phyloP scores from a whole-genome alignment of 1,284 basidiomycete genomes.

The Cutaneotrichosporon mucoides region DNA sequence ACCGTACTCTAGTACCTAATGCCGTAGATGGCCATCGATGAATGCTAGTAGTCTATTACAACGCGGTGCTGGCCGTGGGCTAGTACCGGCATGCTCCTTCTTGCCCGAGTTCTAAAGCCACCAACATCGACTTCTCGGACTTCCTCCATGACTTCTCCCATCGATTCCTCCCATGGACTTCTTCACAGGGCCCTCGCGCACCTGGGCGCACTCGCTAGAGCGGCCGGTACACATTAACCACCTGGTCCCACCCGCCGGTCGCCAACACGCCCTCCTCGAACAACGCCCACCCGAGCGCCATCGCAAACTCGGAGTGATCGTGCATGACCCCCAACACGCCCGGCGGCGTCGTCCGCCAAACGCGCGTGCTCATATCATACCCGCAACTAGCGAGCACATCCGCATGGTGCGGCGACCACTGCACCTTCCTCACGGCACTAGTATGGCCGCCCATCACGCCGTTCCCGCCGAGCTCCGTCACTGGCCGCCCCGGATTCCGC shows the following conservation, averaged over 20 bases:
- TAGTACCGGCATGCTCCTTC: background rate
- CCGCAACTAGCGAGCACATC: constrained; percentile 57
- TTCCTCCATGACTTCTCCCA: no score
- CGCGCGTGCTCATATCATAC: constrained; percentile 73
- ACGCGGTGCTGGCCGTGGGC: background rate
- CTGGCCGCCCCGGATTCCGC: constrained; percentile 26
- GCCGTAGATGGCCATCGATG: background rate
- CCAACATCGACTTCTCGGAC: no score
- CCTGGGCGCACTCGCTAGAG: background rate
- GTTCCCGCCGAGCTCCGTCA: constrained; percentile 21
- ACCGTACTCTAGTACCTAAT: constrained; percentile 1
- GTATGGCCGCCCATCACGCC: constrained; percentile 49
- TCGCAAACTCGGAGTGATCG: constrained; percentile 92
- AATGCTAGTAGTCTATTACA: constrained; percentile 4
- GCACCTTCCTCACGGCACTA: constrained; percentile 53
- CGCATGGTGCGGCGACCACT: constrained; percentile 58
- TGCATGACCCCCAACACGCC: constrained; percentile 48
- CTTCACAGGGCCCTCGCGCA: no score
- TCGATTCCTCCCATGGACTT: no score
- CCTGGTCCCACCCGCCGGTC: constrained; percentile 85
- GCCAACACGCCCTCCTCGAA: constrained; percentile 81
- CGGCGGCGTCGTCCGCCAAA: constrained; percentile 49
- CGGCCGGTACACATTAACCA: constrained; percentile 64
- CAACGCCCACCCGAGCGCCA: constrained; percentile 75
- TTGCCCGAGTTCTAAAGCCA: no score